A percentile compares a stretch with the other conserved stretches of the same genome.
Evolutionary conservation across 148 eudicot genomes (phyloP).

Genomic region (Heliosperma pusillum): DNA sequence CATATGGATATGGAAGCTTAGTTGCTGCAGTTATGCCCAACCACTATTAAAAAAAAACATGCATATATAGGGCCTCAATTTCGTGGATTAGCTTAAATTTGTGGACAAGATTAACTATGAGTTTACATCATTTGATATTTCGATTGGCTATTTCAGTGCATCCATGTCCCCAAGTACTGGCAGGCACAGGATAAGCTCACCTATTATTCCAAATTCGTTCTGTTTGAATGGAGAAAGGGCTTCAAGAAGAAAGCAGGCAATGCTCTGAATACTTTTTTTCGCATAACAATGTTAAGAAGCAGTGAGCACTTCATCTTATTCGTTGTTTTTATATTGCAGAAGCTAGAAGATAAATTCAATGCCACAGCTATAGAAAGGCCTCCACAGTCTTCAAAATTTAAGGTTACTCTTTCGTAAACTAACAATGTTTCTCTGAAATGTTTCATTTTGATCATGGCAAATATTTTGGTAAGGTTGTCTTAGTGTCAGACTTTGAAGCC

Average conservation of each 20-base stretch:
- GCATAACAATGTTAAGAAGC: neutral
- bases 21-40: too few species aligned
- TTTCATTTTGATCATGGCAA: too few species aligned
- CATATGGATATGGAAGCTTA: too few species aligned
- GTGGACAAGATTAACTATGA: neutral
- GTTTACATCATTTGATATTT: neutral
- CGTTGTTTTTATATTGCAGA: slow-evolving; percentile 22
- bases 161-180: slow-evolving; percentile 28
- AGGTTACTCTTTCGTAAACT: slow-evolving; percentile 15
- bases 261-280: slow-evolving; percentile 1
- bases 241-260: slow-evolving; percentile 38
- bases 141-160: slow-evolving; percentile 23
- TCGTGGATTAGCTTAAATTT: neutral
- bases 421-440: neutral
- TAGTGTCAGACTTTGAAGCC: neutral
- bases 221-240: slow-evolving; percentile 33
- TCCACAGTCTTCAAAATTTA: slow-evolving; percentile 33
- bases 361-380: slow-evolving; percentile 33
- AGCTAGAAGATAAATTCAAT: slow-evolving; percentile 38
- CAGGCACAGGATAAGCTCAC: slow-evolving; percentile 35
- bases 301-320: neutral
- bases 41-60: too few species aligned
- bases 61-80: too few species aligned
- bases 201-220: slow-evolving; percentile 38
- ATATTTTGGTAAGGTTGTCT: too few species aligned